These are phyloP conservation scores for Candida sakaeoensis DNA, from an alignment of 805 yeast species.

Conservation along the genomic window DNA sequence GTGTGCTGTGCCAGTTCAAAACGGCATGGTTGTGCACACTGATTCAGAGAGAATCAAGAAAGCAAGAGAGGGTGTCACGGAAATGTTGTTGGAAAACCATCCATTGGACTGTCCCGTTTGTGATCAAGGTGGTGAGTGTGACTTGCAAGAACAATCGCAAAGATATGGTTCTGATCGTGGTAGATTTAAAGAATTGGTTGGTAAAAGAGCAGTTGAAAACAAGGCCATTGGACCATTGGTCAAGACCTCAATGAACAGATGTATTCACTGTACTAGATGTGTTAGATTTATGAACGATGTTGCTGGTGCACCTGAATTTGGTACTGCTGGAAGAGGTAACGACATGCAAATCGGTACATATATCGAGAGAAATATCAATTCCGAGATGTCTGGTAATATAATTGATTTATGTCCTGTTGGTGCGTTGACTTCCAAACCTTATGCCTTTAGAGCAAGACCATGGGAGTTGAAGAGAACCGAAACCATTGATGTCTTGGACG, in stretches of 20 bases:
- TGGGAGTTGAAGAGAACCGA: constrained; percentile 92
- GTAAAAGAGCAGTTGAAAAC: constrained; percentile 88
- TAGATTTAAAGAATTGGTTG: constrained; percentile 73
- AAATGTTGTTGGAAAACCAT: constrained; percentile 82
- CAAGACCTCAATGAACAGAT: constrained; percentile 88
- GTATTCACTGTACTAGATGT: constrained; percentile 90
- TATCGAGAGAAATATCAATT: constrained; percentile 76
- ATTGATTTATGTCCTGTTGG: constrained; percentile 91
- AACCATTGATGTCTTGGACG: constrained; percentile 81
- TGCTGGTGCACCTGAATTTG: constrained; percentile 91
- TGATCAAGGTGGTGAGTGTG: constrained; percentile 95
- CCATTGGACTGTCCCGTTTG: constrained; percentile 91
- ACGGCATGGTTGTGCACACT: constrained; percentile 84
- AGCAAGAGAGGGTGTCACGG: constrained; percentile 88
- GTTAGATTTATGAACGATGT: constrained; percentile 85
- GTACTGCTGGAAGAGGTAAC: constrained; percentile 86
- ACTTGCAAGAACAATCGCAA: constrained; percentile 80
- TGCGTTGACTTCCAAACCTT: constrained; percentile 85
- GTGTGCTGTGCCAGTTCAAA: constrained; percentile 88
- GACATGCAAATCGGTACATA: constrained; percentile 91
- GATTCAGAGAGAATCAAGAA: constrained; percentile 72
- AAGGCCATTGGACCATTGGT: constrained; percentile 87
- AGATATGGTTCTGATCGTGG: constrained; percentile 86
- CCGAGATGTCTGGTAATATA: constrained; percentile 83
- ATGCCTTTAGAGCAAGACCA: constrained; percentile 89